Evolutionary conservation across 2,329 filamentous ascomycete genomes (phyloP), one percentile per base, ranked within the genome.

Genomic region (Dendryphion nanum): DNA sequence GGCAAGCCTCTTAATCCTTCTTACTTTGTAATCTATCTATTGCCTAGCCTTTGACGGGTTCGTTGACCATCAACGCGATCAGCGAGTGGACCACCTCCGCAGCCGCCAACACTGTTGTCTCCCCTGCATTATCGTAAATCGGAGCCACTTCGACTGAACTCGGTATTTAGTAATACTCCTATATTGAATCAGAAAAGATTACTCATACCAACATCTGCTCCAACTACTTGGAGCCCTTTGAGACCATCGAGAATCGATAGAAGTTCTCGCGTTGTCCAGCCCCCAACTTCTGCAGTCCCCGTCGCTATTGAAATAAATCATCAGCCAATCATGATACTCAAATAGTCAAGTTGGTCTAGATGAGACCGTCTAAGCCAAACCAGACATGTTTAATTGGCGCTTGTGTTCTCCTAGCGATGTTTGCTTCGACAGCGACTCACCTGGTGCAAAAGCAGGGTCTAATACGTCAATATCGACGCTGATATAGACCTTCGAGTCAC

Each of bases 241-340:
- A 83, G 64, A 1, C 77, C 78, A 47, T 80, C 76, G 16, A 82
- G 59, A 40, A 82, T 77, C 0, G 75, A 76, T 28, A 79, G 59
- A 17, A 82, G 59, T 49, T 82, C 79, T 24, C 79, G 69, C 0
- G 77, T 81, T 1, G 71, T 74, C 79, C 79, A 82, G 3, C 79
- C 79, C 31, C 79, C 79, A 2, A 77, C 76, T 53, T 82, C 79
- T 7, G 78, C 72, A 1, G 79, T 82, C 2, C 79, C 79, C 0
- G 79, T 82, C 6, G 69, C 76, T 64, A 50, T 55, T 35, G 15
- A n/a, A n/a, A 29, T 18, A n/a, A 26, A 26, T 8, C 10, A n/a
- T 26, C 23, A 26, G 23, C 23, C n/a, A n/a, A n/a, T n/a, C n/a
- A n/a, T n/a, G n/a, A n/a, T n/a, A n/a, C n/a, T n/a, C n/a, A n/a